These are phyloP conservation scores for Emergomyces pasteurianus DNA, from an alignment of 2,329 filamentous ascomycete species.

Conservation along the genomic window DNA sequence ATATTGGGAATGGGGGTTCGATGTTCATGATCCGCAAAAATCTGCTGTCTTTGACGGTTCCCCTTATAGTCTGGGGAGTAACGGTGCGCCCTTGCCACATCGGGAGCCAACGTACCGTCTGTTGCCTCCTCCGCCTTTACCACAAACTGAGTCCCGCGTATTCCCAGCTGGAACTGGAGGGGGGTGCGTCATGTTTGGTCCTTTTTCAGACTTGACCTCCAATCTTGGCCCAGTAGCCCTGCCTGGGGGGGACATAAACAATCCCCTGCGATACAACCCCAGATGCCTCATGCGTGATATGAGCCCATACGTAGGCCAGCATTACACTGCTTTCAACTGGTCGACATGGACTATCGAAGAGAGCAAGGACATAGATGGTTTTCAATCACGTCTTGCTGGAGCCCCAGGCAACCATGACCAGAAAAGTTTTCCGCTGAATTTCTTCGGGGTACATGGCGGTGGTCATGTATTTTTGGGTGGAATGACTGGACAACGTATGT, in stretches of 20 bases:
- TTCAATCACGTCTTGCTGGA: slow-evolving; percentile 7
- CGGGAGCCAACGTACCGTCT: background rate
- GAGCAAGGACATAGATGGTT: slow-evolving; percentile 8
- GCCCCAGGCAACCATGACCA: slow-evolving; percentile 3
- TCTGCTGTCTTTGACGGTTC: slow-evolving; percentile 19
- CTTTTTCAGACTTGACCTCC: slow-evolving; percentile 26
- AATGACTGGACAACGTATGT: slow-evolving; percentile 7
- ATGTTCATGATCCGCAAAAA: slow-evolving; percentile 10
- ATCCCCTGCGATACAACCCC: slow-evolving; percentile 21
- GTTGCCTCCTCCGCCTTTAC: slow-evolving; percentile 5
- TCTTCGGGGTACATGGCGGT: slow-evolving; percentile 10
- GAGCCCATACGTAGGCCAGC: slow-evolving; percentile 15
- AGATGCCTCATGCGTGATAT: slow-evolving; percentile 29
- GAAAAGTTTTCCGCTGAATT: slow-evolving; percentile 4
- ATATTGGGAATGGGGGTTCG: slow-evolving; percentile 22
- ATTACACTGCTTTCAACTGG: slow-evolving; percentile 7
- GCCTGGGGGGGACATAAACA: background rate
- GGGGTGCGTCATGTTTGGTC: slow-evolving; percentile 19
- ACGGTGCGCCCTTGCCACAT: slow-evolving; percentile 11
- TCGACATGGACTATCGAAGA: slow-evolving; percentile 8
- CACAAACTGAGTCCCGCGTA: slow-evolving; percentile 16
- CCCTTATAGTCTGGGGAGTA: slow-evolving; percentile 19
- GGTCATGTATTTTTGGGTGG: slow-evolving; percentile 11
- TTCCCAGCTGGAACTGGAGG: slow-evolving; percentile 15
- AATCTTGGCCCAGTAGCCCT: slow-evolving; percentile 20